Percentiles rank a stretch among this genome's conserved stretches.
phyloP scores from a whole-genome alignment of 225 moss, liverwort and hornwort genomes.

The Polytrichum formosum region DNA sequence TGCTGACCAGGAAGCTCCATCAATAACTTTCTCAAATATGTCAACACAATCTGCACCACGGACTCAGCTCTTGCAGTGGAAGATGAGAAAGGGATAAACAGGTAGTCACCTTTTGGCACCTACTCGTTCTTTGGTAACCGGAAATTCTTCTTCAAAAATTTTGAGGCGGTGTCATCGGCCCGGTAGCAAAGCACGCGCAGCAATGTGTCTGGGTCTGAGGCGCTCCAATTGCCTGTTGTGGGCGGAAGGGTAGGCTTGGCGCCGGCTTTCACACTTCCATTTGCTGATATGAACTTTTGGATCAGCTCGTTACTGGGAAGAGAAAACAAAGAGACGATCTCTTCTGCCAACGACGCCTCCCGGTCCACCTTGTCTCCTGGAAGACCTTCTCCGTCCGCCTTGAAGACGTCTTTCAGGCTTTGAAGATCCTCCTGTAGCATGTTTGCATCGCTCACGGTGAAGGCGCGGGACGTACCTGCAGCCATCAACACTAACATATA shows the following conservation, averaged over 20 bases:
- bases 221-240: slow-evolving; percentile 83
- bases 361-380: slow-evolving; percentile 67
- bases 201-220: slow-evolving; percentile 71
- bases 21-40: not conserved
- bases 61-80: not conserved
- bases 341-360: slow-evolving; percentile 38
- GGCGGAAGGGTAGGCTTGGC: slow-evolving; percentile 50
- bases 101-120: slow-evolving; percentile 8
- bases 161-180: slow-evolving; percentile 37
- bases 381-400: slow-evolving; percentile 86
- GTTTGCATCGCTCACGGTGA: slow-evolving; percentile 45
- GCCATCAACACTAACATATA: slow-evolving; percentile 73
- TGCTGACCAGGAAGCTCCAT: not conserved
- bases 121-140: slow-evolving; percentile 55
- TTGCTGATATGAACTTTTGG: slow-evolving; percentile 35
- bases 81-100: not conserved
- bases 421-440: slow-evolving; percentile 64
- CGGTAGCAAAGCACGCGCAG: slow-evolving; percentile 66
- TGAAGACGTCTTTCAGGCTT: slow-evolving; percentile 72
- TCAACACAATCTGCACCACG: not conserved
- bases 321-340: slow-evolving; percentile 61
- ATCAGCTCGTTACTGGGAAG: slow-evolving; percentile 62
- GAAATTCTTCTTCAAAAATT: slow-evolving; percentile 43
- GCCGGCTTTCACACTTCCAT: slow-evolving; percentile 45
- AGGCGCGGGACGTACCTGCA: slow-evolving; percentile 72